These are phyloP conservation scores for Tephrocybe sp. DNA, from an alignment of 768 basidiomycete genomes.

Conservation along the genomic window DNA sequence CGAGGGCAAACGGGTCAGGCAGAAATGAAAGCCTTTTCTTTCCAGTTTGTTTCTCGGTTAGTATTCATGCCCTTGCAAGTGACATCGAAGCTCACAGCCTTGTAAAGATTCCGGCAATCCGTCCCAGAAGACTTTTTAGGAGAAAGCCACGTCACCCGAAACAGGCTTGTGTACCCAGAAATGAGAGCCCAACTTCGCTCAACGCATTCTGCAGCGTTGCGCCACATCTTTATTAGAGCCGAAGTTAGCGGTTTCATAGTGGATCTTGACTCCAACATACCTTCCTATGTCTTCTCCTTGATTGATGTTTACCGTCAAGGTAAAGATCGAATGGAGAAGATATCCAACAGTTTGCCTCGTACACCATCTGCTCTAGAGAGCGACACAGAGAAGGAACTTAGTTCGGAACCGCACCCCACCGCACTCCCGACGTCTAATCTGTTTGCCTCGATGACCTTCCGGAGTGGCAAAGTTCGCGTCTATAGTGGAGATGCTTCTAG, in stretches of 20 bases:
- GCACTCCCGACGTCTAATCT: conserved; percentile 58
- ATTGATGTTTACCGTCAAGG: conserved; percentile 85
- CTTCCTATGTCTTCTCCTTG: conserved; percentile 77
- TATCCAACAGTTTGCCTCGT: conserved; percentile 57
- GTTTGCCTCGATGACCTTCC: conserved; percentile 70
- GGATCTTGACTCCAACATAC: conserved; percentile 80
- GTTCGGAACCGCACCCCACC: conserved; percentile 31
- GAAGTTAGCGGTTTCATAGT: conserved; percentile 83
- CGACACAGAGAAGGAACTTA: conserved; percentile 11
- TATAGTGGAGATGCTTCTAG: conserved; percentile 49
- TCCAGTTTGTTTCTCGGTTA: conserved; percentile 84
- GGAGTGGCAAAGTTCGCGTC: conserved; percentile 81
- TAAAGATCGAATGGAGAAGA: conserved; percentile 69
- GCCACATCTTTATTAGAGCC: conserved; percentile 62
- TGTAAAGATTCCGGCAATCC: conserved; percentile 74
- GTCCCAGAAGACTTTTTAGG: conserved; percentile 68
- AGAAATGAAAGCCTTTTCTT: conserved; percentile 67
- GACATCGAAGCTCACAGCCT: conserved; percentile 11
- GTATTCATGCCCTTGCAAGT: conserved; percentile 20
- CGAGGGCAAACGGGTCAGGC: conserved; percentile 80
- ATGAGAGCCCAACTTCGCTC: conserved; percentile 76
- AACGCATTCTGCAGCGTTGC: conserved; percentile 43
- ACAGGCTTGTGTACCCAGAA: conserved; percentile 76
- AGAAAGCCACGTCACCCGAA: conserved; percentile 64
- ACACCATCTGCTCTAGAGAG: conserved; percentile 25